Evolutionary conservation across 2,329 filamentous ascomycete species (phyloP).

Genomic region (Basipetospora sp.): DNA sequence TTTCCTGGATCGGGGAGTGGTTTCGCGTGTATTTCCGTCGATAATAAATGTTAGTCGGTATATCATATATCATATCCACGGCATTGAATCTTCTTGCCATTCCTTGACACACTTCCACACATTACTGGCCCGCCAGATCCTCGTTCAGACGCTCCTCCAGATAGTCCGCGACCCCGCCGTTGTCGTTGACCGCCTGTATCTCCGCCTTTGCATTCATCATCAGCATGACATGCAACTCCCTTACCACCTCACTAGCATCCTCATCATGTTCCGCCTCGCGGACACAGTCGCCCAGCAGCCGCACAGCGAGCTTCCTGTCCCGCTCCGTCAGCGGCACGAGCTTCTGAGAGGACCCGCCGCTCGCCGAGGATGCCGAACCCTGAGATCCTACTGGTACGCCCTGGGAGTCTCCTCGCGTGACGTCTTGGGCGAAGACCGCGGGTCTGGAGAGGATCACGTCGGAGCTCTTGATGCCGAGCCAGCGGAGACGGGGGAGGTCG

Average conservation of each 20-base stretch:
- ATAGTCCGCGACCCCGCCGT: conserved; percentile 35
- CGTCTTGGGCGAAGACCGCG: no score
- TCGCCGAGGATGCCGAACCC: neutral
- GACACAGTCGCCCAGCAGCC: conserved; percentile 33
- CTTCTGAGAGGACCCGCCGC: neutral
- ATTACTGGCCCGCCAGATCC: no score
- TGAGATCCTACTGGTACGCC: no score
- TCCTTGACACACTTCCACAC: no score
- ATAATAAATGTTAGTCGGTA: no score
- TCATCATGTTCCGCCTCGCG: conserved; percentile 14
- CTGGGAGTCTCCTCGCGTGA: no score
- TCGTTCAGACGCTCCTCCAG: conserved; percentile 27
- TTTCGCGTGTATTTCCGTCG: no score
- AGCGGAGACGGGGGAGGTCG: conserved; percentile 37
- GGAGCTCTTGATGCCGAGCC: conserved; percentile 45
- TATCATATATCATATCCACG: no score
- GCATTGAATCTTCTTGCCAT: no score
- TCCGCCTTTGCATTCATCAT: conserved; percentile 63
- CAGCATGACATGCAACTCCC: conserved; percentile 58
- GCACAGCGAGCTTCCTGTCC: conserved; percentile 44
- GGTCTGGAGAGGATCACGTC: conserved; percentile 23
- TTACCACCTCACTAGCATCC: conserved; percentile 25
- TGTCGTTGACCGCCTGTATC: conserved; percentile 54
- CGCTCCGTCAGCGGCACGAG: conserved; percentile 29
- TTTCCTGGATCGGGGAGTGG: no score